phyloP scores from a whole-genome alignment of 176 grass and related monocot genomes.

The Musa itinerans region DNA sequence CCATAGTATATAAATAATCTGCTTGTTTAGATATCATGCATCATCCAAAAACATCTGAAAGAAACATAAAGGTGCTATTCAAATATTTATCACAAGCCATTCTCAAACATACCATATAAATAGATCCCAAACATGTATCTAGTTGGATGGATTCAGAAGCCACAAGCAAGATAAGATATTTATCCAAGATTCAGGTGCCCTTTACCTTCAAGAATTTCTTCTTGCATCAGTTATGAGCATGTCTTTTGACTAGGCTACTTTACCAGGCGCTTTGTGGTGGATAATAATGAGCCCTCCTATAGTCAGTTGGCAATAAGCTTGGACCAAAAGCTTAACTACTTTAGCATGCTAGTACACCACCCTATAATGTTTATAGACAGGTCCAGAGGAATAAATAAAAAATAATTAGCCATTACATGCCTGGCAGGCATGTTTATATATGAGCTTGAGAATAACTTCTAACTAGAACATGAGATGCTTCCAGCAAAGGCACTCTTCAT shows the following conservation, averaged over 20 bases:
- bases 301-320: too few relatives aligned
- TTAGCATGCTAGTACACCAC: background rate
- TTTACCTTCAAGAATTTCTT: background rate
- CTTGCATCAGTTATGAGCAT: background rate
- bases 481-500: too few relatives aligned
- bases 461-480: too few relatives aligned
- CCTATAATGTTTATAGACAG: background rate
- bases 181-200: background rate
- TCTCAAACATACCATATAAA: background rate
- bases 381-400: background rate
- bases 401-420: background rate
- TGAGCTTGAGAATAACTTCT: too few relatives aligned
- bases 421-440: too few relatives aligned
- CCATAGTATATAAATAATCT: slow-evolving; percentile 9
- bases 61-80: background rate
- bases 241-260: background rate
- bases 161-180: background rate
- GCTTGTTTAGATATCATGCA: background rate
- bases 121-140: background rate
- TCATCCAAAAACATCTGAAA: background rate
- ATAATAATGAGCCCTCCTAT: background rate
- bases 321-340: background rate
- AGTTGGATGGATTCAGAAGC: background rate
- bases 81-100: background rate
- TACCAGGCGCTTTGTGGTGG: background rate